Conservation (phyloP, 2,329 filamentous ascomycete genomes). For the Cytospora piceae region DNA sequence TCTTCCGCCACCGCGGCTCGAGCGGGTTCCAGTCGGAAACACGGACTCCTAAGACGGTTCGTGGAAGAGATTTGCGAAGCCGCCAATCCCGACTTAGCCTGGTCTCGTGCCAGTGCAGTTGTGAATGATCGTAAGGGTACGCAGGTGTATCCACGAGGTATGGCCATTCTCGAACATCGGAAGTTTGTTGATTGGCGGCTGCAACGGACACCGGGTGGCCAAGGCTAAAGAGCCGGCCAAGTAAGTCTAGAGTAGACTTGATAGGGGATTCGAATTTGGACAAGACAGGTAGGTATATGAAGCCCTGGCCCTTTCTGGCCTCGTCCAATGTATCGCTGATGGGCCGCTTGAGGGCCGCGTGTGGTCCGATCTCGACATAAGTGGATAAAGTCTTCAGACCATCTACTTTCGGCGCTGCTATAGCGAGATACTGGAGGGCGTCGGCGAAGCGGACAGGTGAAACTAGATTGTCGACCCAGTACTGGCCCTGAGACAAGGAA, state of each 20-base stretch:
- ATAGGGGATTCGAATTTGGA: conserved; percentile 33
- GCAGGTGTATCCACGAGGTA: conserved; percentile 28
- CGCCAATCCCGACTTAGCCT: not conserved
- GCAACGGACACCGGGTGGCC: conserved; percentile 34
- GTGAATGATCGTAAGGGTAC: too few relatives aligned
- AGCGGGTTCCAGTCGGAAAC: not conserved
- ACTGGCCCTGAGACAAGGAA: too few relatives aligned
- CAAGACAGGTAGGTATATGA: conserved; percentile 26
- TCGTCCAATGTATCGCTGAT: conserved; percentile 31
- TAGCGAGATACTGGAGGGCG: conserved; percentile 28
- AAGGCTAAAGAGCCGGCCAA: conserved; percentile 35
- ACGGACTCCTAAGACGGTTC: not conserved
- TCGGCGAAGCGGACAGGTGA: conserved; percentile 40
- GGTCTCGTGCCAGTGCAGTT: too few relatives aligned
- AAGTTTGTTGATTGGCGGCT: conserved; percentile 32
- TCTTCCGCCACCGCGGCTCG: not conserved
- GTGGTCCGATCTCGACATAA: conserved; percentile 37
- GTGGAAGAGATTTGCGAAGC: not conserved
- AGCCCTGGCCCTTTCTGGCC: too few relatives aligned
- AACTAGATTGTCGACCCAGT: conserved; percentile 44
- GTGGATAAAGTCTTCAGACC: not conserved
- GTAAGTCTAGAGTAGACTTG: too few relatives aligned
- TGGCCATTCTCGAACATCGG: conserved; percentile 37
- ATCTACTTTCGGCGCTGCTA: too few relatives aligned
- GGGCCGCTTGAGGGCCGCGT: conserved; percentile 34